Evolutionary conservation across 345 rosid genomes (phyloP), one percentile per base, ranked within the genome.

Genomic region (Ailanthus altissimus): DNA sequence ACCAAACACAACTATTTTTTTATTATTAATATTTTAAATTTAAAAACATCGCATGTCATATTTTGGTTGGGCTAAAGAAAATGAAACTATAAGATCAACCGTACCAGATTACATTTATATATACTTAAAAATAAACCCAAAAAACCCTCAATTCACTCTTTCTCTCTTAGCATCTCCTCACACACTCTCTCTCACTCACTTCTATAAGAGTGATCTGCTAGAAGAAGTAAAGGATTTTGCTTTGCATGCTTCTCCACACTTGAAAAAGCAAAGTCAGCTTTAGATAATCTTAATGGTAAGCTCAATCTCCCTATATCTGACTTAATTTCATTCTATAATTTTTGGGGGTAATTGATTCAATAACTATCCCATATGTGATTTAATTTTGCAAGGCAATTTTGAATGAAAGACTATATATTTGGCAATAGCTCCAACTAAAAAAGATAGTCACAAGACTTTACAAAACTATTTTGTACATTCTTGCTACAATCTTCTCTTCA

Each of bases 231-330:
- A 77, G 88, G 90, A 68, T 91, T 88, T 81, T 97, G 97, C 51
- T 93, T 93, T 80, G 98, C 91, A 53, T 84, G 90, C 75, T 91
- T 89, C 87, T 87, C 92, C 72, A 80, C 77, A 57, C 72, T 82
- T 74, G 88, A 84, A 78, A 94, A 90, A 79, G 89, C 98, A 67
- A 81, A 82, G 45, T 70, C 65, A 21, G 98, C 97, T 77, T 70
- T 84, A 78, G 62, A 68, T 70, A 32, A 73, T 50, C 85, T 88
- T 72, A 74, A 90, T 76, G 93, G 98, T 93, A 81, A 61, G 69
- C 43, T 62, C 46, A 61, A 77, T n/a, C 26, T 47, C 65, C 50
- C 42, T 45, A 25, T n/a, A n/a, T n/a, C n/a, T n/a, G n/a, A n/a
- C n/a, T 59, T 21, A 53, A 61, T 58, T 61, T 67, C 69, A 62